Base-by-base conservation (phyloP, 345 rosid species). In the Moricandia arvensis region DNA sequence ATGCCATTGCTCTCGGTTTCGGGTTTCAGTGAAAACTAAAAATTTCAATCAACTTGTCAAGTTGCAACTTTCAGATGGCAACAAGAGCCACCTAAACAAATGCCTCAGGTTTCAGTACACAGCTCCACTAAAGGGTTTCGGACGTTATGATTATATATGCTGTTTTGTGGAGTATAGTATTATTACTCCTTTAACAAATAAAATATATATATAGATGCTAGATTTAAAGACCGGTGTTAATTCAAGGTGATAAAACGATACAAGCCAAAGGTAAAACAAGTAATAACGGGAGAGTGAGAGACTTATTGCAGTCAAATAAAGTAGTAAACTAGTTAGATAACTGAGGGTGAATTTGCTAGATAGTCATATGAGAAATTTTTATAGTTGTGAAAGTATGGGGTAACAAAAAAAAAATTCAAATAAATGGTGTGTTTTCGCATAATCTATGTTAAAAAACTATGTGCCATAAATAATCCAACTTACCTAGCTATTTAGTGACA, bases 51-150 rank as follows among this genome's bases (percentile, higher is more conserved):
- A 43, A 64, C 33, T 71, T 71, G 71, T 67, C 8, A 59, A 65
- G 61, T 41, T 30, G 75, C 30, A 71, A 70, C 66, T 63, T 77
- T 77, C 54, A 43, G 68, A 77, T 64, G 66, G 68, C 38, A 77
- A 66, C 62, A 71, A 58, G 57, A 78, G 63, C 55, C 49, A 78
- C 59, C 63, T 58, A 72, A 73, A 72, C 68, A 72, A 72, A 72
- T 45, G 73, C 63, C 61, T 63, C 81, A 59, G 58, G 68, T 78
- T 78, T 66, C 63, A 72, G 68, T 66, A 64, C 73, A 66, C 72
- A 45, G 54, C 72, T 77, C 72, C 73, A 65, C 67, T 45, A 59
- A 65, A 45, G 27, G 62, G 7, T 57, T 12, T 45, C 15, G 12
- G 66, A 33, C 13, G 24, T 47, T 64, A 3, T 15, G 11, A 33